Percentiles rank a stretch among this genome's conserved stretches.
Evolutionary conservation across 2,329 filamentous ascomycete genomes (phyloP).

Genomic region (Colletotrichum phormii): DNA sequence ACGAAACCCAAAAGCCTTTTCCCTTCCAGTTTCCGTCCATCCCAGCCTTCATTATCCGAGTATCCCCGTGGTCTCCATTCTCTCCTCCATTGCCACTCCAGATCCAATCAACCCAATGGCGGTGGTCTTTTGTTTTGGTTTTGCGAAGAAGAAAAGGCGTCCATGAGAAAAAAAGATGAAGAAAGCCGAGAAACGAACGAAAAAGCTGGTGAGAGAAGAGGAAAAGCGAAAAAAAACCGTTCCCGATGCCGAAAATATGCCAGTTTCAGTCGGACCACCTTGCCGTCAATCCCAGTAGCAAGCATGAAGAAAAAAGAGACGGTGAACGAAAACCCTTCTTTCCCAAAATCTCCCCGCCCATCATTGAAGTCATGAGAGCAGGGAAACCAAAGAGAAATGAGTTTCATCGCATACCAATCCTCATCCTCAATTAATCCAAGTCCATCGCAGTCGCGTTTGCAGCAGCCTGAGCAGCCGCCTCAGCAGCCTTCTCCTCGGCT

Average conservation of each 20-base stretch:
- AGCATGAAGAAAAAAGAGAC: background rate
- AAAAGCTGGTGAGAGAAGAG: background rate
- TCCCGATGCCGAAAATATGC: background rate
- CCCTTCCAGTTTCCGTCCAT: background rate
- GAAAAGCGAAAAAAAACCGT: background rate
- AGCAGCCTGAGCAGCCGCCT: too few species aligned
- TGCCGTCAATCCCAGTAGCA: background rate
- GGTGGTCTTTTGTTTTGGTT: background rate
- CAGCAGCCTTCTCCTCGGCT: background rate
- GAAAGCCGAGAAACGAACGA: background rate
- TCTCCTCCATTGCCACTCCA: background rate
- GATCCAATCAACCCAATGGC: background rate
- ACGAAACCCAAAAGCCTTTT: background rate
- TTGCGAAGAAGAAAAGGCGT: background rate
- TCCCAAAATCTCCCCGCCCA: background rate
- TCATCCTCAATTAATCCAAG: background rate
- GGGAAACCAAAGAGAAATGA: background rate
- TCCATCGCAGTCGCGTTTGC: too few species aligned
- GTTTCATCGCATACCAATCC: background rate
- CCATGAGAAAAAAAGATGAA: background rate
- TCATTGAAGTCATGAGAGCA: background rate
- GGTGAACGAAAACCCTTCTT: background rate
- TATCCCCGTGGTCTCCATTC: too few species aligned
- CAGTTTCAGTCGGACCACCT: background rate
- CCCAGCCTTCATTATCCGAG: too few species aligned